Evolutionary conservation across 768 basidiomycete species (phyloP).

Genomic region (Boletus edulis): DNA sequence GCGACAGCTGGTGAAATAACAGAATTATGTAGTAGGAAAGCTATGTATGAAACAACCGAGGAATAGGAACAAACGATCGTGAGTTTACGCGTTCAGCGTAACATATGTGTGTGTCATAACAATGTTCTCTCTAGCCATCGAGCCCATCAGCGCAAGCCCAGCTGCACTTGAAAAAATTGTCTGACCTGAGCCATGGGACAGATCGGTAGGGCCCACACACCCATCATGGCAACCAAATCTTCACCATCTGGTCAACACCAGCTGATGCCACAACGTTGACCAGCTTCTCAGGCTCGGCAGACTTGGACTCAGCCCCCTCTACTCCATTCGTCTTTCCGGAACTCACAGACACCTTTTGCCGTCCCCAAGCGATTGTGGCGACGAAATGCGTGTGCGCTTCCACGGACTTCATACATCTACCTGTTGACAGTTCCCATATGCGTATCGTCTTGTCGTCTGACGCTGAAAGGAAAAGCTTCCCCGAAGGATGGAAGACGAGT

Average conservation of each 20-base stretch:
- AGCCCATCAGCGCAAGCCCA: constrained; percentile 7
- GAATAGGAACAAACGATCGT: constrained; percentile 31
- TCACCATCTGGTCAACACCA: constrained; percentile 64
- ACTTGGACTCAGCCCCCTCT: constrained; percentile 32
- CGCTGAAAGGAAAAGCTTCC: constrained; percentile 87
- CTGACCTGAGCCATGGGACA: constrained; percentile 18
- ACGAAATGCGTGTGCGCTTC: constrained; percentile 89
- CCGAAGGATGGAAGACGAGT: constrained; percentile 85
- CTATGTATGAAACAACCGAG: constrained; percentile 15
- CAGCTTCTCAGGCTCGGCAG: constrained; percentile 49
- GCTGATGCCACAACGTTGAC: constrained; percentile 71
- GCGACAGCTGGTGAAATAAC: constrained; percentile 15
- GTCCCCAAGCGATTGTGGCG: constrained; percentile 78
- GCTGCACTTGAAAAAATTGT: not conserved
- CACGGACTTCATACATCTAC: constrained; percentile 81
- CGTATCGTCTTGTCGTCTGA: constrained; percentile 92
- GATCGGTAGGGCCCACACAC: not conserved
- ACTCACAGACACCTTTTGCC: constrained; percentile 46
- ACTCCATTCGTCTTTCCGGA: constrained; percentile 37
- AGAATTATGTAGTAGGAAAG: constrained; percentile 31
- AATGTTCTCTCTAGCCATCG: constrained; percentile 11
- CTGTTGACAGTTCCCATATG: constrained; percentile 85
- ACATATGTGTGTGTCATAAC: constrained; percentile 20
- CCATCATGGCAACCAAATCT: constrained; percentile 59
- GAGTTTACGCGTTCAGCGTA: constrained; percentile 19